Evolutionary conservation across 1,284 basidiomycete species (phyloP), one percentile per base, ranked within the genome.

Genomic region (Termitomyces sp.): DNA sequence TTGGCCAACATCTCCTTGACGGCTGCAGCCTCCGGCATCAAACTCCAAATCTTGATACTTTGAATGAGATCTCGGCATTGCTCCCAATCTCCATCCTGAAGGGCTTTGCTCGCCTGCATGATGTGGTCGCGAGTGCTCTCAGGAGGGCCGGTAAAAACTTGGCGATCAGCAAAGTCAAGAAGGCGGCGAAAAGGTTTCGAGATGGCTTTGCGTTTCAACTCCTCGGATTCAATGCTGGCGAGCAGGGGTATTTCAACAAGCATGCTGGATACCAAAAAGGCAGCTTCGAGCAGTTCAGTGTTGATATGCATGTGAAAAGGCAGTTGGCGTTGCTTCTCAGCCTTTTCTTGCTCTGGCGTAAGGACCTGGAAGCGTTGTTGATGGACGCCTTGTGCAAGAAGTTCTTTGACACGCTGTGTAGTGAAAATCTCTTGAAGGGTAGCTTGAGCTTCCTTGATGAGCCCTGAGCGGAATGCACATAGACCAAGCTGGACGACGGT

Each of bases 231-330:
- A 53, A 96, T 92, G 66, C 92, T 93, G 1, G 97, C 97, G 39
- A 99, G 79, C 48, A 98, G 76, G 6, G 97, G 97, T 24, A 99
- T 94, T 75, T 99, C 97, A 51, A 98, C 88, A 41, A 99, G 81
- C 97, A 99, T 99, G 73, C 93, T 97, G 17, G 93, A 96, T 39
- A 97, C 94, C 42, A 99, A 80, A 80, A 98, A 99, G 7, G 94
- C 95, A 42, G 94, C 95, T 73, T 99, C 97, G 58, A 99, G 80
- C 28, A 99, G 78, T 73, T 99, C 97, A 13, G 97, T 92, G 76
- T 99, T 99, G 75, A 99, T 96, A 76, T 99, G 97, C 90, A 99
- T 93, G 73, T 99, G 97, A 88, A 99, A 99, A 33, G 97, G 97
- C 24, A 99, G 80, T 66, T 98, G 92, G 45, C 96, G 84, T 64